Base-by-base conservation (phyloP, 2,329 filamentous ascomycete genomes). In the Byssochlamys sp. region DNA sequence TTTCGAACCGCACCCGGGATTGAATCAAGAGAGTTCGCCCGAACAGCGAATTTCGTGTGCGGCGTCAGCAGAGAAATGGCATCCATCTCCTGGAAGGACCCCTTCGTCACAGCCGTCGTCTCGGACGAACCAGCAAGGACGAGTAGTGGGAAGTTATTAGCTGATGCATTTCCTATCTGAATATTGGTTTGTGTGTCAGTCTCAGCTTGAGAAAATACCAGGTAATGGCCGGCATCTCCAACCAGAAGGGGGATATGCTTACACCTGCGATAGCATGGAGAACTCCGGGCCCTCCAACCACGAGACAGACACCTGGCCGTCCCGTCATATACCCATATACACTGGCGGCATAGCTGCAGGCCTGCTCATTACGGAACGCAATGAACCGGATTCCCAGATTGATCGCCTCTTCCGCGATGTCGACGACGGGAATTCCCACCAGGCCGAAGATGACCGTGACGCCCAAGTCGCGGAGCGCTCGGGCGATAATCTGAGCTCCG, bases 211-310 rank as follows among this genome's bases (percentile, higher is more conserved):
- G 1, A 10, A 1, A 10, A 7, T 45, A 45, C n/a, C 19, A 19
- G 19, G 19, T 19, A 19, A 19, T 19, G 19, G 19, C 19, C 26
- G 26, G 25, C 12, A 35, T 10, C 11, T 35, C 65, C 63, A 65
- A 25, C 51, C 51, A 28, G 45, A 27, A 28, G 52, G 12, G 14
- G 54, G 54, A 55, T 10, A 19, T 55, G 65, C 77, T 56, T 73
- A 80, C 78, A 51, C 81, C 81, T 59, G 82, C 79, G 69, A 84
- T 77, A 10, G 79, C 79, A 72, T 84, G 81, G 25, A 84, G 69
- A 12, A 84, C 79, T 25, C 81, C 81, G 6, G 81, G 81, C 7
- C 81, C 81, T 55, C 81, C 81, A 2, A 84, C 81, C n/a, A 82
- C 78, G 45, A 84, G 71, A 65, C 80, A 83, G 9, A 84, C 78